Evolutionary conservation across 2,329 filamentous ascomycete species (phyloP), one percentile per base, ranked within the genome.

Genomic region (Fusarium sp.): DNA sequence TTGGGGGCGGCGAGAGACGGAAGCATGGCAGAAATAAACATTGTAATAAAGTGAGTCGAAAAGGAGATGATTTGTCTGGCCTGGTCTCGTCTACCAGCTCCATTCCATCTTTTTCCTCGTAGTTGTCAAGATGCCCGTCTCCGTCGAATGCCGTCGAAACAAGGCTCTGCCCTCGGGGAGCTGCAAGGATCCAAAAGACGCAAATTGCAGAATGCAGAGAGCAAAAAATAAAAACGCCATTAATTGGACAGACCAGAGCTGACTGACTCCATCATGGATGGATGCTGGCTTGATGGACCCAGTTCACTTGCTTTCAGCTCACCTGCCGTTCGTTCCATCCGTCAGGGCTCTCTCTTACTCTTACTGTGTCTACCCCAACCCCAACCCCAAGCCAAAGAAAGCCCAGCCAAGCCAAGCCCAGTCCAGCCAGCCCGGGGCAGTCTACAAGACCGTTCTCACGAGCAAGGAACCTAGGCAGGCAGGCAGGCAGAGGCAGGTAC

Each of bases 111-210:
- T 16, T 25, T 16, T 36, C 9, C 11, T 20, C 2, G 25, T 8
- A 13, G 16, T 31, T 33, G 14, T 25, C 31, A 10, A 38, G 33
- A 34, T 50, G 34, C 10, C 29, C 25, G 18, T 23, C 40, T 36
- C n/a, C 40, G 14, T 53, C 33, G 36, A 14, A 44, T 56, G 64
- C 62, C n/a, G 57, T 68, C 61, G 62, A 66, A 69, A 68, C 64
- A 70, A 61, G 68, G 56, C 58, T 61, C 34, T 46, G 18, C 16
- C 16, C 27, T 51, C 42, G 42, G 4, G 40, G 23, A 46, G 23
- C 42, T 46, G 42, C 42, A 46, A 46, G 42, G 42, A 16, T 46
- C 23, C 27, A 40, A 57, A 51, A 61, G 38, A 64, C 42, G 63
- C 49, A 64, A 55, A 56, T 33, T 61, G 40, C 27, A 27, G 25